Percentiles rank a stretch among this genome's conserved stretches.
phyloP scores from a whole-genome alignment of 495 filamentous ascomycete genomes.

The Endocarpon pusillum region DNA sequence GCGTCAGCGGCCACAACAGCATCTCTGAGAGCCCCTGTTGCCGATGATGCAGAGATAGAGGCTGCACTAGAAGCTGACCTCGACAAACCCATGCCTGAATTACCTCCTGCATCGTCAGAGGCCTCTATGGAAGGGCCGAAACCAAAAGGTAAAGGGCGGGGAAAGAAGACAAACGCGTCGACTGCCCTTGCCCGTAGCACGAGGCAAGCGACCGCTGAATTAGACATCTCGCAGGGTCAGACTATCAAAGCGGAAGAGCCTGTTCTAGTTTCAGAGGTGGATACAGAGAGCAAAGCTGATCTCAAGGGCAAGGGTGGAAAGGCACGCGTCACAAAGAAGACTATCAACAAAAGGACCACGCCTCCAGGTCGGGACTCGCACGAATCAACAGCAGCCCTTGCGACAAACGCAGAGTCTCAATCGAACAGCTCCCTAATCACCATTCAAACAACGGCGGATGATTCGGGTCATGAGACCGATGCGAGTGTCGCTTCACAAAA shows the following conservation, averaged over 20 bases:
- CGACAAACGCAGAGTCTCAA: too few relatives aligned
- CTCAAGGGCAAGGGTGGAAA: neutral
- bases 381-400: neutral
- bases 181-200: conserved; percentile 9
- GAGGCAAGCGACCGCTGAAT: conserved; percentile 8
- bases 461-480: conserved; percentile 21
- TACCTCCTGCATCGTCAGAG: too few relatives aligned
- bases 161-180: conserved; percentile 8
- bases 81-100: conserved; percentile 37
- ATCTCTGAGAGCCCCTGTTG: conserved; percentile 19
- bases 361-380: neutral
- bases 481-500: conserved; percentile 14
- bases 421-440: conserved; percentile 18
- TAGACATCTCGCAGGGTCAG: conserved; percentile 2
- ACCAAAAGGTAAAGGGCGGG: neutral
- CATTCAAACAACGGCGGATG: conserved; percentile 20
- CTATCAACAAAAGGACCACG: conserved; percentile 1
- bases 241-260: neutral
- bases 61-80: conserved; percentile 49
- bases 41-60: conserved; percentile 52
- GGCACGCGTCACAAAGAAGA: too few relatives aligned
- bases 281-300: neutral
- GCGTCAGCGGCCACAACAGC: conserved; percentile 29
- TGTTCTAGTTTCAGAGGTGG: neutral
- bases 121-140: conserved; percentile 5